phyloP scores from a whole-genome alignment of 306 rosid genomes.

The Malus sylvestris region DNA sequence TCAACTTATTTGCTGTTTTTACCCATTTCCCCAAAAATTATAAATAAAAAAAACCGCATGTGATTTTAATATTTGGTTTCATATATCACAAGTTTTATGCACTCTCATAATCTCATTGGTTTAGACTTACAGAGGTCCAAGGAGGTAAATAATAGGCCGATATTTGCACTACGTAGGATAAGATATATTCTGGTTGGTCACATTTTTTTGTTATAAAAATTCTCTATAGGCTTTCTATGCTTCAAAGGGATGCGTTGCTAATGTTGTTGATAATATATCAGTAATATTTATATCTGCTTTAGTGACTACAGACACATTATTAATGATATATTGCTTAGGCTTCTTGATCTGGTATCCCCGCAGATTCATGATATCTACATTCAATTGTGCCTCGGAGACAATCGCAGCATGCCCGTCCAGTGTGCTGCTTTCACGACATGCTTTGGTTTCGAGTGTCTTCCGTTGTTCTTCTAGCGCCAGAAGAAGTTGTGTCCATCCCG shows the following conservation, averaged over 20 bases:
- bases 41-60: background rate
- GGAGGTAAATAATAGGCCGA: conserved; percentile 7
- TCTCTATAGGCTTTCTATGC: background rate
- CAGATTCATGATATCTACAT: no score
- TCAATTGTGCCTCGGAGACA: background rate
- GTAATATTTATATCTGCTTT: no score
- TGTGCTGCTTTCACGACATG: conserved; percentile 7
- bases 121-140: conserved; percentile 11
- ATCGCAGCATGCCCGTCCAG: background rate
- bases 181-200: background rate
- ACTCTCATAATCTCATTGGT: background rate
- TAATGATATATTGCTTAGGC: no score
- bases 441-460: background rate
- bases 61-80: background rate
- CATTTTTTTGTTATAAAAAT: no score
- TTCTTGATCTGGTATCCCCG: no score
- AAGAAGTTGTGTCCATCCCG: background rate
- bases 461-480: background rate
- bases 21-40: conserved; percentile 17
- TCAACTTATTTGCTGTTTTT: conserved; percentile 5
- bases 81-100: background rate
- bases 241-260: no score
- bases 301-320: no score
- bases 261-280: no score
- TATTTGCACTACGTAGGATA: background rate